A percentile compares a stretch with the other conserved stretches of the same genome.
Evolutionary conservation across 169 alveolate genomes (phyloP).

Genomic region (Theileria equi): DNA sequence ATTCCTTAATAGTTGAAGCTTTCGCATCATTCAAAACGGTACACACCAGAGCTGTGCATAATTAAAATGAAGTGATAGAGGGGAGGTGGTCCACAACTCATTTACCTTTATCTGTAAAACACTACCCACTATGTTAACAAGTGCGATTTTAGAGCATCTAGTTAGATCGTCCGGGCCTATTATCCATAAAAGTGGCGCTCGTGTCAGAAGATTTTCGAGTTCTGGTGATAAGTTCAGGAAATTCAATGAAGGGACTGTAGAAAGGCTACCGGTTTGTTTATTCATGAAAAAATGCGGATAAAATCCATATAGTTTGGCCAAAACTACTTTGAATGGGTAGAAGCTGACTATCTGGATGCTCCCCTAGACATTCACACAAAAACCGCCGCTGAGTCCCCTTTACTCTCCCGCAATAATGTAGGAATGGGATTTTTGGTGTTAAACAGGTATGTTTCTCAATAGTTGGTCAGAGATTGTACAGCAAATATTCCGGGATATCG

Average conservation of each 20-base stretch:
- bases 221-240: slow-evolving; percentile 12
- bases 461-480: neutral
- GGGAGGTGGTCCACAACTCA: too few species aligned
- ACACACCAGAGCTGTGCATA: too few species aligned
- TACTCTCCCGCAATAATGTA: slow-evolving; percentile 43
- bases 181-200: slow-evolving; percentile 1
- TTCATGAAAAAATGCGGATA: neutral
- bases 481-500: slow-evolving; percentile 50
- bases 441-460: slow-evolving; percentile 36
- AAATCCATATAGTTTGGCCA: slow-evolving; percentile 28
- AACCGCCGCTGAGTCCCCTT: slow-evolving; percentile 41
- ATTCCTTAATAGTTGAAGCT: too few species aligned
- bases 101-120: too few species aligned
- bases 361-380: slow-evolving; percentile 49
- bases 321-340: slow-evolving; percentile 36
- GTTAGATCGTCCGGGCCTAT: too few species aligned
- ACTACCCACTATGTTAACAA: too few species aligned
- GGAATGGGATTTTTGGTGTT: slow-evolving; percentile 59
- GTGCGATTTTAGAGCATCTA: too few species aligned
- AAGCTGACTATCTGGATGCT: slow-evolving; percentile 50
- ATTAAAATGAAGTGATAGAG: too few species aligned
- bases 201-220: neutral
- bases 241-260: slow-evolving; percentile 29
- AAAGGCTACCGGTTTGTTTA: slow-evolving; percentile 38
- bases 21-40: too few species aligned